Base-by-base conservation (phyloP, 805 yeast genomes). In the Kockiozyma suomiensis region DNA sequence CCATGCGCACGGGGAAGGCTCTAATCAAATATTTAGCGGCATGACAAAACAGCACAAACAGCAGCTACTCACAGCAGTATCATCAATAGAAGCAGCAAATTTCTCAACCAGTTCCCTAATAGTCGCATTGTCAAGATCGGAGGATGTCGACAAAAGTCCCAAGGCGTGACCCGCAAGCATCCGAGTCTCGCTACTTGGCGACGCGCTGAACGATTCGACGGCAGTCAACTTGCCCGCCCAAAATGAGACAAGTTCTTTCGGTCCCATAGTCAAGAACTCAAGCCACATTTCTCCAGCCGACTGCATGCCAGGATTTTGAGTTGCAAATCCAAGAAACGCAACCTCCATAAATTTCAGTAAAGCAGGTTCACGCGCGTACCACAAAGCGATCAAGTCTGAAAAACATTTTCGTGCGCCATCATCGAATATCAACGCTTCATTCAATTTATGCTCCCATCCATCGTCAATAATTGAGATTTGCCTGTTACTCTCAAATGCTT, bases 391-490 rank as follows among this genome's bases (percentile, higher is more conserved):
- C 12, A 41, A 33, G 4, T 38, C 45, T 10, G 28, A 21, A 15
- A 62, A 57, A 23, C 28, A 21, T 0, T 48, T 15, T n/a, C 76
- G 75, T 0, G 87, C 88, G 1, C 67, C 69, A 0, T 77, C 77
- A 68, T 90, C 96, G 43, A 81, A 74, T 42, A 83, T 86, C 10
- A 88, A 53, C 0, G 93, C 88, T 59, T 83, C 88, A 8, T 86
- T 90, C 26, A 88, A 67, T 68, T 93, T 78, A 0, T 81, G 74
- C 2, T 77, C 75, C 96, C 96, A 90, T 53, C 87, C 86, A 62
- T 86, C 87, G 70, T 90, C 96, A 23, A 80, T 74, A 0, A 82
- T 82, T 49, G 89, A 71, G 1, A 85, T 85, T 0, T 91, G 84
- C 0, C 72, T 65, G 15, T 79, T 75, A 0, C 76, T 82, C n/a